Base-by-base conservation (phyloP, 179 eudicot genomes). In the Beta lomatogona region DNA sequence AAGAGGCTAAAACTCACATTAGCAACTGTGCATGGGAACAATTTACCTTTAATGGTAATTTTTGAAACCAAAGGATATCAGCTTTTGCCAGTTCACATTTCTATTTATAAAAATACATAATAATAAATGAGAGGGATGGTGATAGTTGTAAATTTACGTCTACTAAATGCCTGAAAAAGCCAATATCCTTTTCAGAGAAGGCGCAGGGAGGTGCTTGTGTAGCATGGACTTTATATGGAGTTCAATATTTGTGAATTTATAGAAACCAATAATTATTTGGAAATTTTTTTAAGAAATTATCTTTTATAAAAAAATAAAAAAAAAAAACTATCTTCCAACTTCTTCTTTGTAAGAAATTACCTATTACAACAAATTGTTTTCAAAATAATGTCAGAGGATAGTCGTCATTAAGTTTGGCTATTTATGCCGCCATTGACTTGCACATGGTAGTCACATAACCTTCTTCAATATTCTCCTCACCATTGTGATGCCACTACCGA, bases 1-100 rank as follows among this genome's bases (percentile, higher is more conserved):
- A 76, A 48, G 55, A 71, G 58, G 75, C 1, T 50, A 48, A 52
- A 48, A 71, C 58, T 70, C 72, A 57, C 76, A 70, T 80, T 83
- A 61, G 61, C 73, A 76, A 76, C 83, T 83, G 86, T 83, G 83
- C 74, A 80, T 83, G 68, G 77, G 59, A 63, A 83, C 83, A 80
- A 59, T 83, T 83, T 83, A 80, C 86, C 74, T 83, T 80, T 76
- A 75, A 15, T 68, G 74, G 86, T 80, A 83, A 80, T 83, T 80
- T 83, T 83, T 25, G 18, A 65, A 83, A 80, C 82, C 77, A 53
- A 75, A 50, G 64, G 44, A 45, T 66, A 4, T 46, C 81, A 82
- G 68, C 85, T 83, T 77, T 82, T 44, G 25, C 8, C 77, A 48
- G 64, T 41, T 52, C 73, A 74, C 45, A 9, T 44, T 73, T 31